Evolutionary conservation across 1,284 basidiomycete species (phyloP), one percentile per base, ranked within the genome.

Genomic region (Schizophyllum amplum): DNA sequence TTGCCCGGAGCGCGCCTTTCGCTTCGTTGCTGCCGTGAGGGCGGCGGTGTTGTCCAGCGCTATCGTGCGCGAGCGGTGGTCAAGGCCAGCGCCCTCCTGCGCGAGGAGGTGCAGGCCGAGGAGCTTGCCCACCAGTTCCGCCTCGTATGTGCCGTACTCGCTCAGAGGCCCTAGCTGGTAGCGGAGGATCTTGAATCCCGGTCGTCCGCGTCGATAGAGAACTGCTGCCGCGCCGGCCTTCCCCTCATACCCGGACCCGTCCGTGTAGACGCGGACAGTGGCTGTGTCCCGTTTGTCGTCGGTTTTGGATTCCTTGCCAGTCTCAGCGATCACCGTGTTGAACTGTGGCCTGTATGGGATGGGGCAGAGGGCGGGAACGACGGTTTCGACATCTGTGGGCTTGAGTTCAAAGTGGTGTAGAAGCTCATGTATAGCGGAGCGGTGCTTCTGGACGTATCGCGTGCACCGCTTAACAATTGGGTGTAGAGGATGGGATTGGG

Each of bases 191-290:
- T 21, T 17, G n/a, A 51, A 13, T 47, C 25, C 7, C 55, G 23
- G 4, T 61, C 59, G 6, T 51, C 47, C 5, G 23, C 21, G 47
- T 33, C 27, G 27, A 33, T 5, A 65, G 13, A 69, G n/a, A 5
- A 69, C 63, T 11, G 69, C 70, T 4, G 67, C 66, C 23, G 66
- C 68, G 5, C 70, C 69, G 1, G 70, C 61, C 11, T 58, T 50
- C 4, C 63, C 63, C 15, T 66, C 60, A 2, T 61, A 54, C 0
- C 67, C 65, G 4, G 69, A 71, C 1, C 71, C 67, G 46, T 71
- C 69, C 1, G 66, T 64, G 59, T 64, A 72, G 1, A 71, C 60
- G 42, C 59, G 62, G n/a, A 65, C 55, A 4, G 62, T 47, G 7
- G 60, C 57, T 0, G 57, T 46, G 25, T 66, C 65, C 1, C 55